Base-by-base conservation (phyloP, 208 protist species). In the Trypanosoma platydactyli region DNA sequence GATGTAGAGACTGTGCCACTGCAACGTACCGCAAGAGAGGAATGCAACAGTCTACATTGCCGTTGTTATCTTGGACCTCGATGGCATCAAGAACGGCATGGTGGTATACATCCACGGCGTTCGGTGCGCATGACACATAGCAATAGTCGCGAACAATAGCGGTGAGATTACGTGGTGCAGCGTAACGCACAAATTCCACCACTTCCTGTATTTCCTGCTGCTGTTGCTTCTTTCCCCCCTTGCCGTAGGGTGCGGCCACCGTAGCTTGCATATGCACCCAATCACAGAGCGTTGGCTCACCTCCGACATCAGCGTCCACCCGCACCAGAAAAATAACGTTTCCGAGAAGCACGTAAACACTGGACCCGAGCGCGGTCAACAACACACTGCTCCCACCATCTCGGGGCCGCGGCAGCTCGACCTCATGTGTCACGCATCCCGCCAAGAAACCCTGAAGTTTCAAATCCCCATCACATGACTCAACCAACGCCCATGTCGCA, bases 1-100 rank as follows among this genome's bases (percentile, higher is more conserved):
- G 83, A 63, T 94, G 88, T 6, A 91, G 38, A 5, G 88, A 86
- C 59, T 84, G 78, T 0, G 85, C 84, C 2, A 83, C 50, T n/a
- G 59, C 42, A 40, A 76, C 65, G 76, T 94, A 94, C 13, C 73
- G 80, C 51, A 91, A 49, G 12, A 67, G 24, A 5, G 35, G 24
- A n/a, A 65, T 71, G 5, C 45, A 44, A 6, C 38, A 56, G 53
- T 61, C 16, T 18, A 35, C 16, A 1, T 6, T 38, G 1, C 24
- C 15, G 20, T 16, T 5, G n/a, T 50, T 27, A 7, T 27, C 30
- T 1, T 20, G n/a, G 20, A 29, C 46, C 13, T 56, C 24, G 22
- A 76, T 51, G 5, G 67, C 51, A 30, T 75, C 73, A 44, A 83
- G 69, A 22, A 83, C 18, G 11, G 55, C 61, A 58, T 82, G 77